Conservation (phyloP, 2,329 filamentous ascomycete species). For the Sclerotinia borealis region DNA sequence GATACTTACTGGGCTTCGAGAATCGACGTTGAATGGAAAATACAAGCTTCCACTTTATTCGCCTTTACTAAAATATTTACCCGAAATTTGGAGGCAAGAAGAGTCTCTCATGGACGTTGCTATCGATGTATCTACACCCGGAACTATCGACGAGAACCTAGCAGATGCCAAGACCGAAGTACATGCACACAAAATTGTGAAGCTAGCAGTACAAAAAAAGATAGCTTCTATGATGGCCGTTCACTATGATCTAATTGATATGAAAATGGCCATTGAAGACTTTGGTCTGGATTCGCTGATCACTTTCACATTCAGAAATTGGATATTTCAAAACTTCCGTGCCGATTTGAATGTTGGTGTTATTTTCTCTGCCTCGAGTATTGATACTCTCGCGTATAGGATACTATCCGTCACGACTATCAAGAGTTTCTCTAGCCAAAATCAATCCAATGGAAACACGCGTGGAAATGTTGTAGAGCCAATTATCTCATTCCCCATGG, state of each 20-base stretch:
- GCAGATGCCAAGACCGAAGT: background rate
- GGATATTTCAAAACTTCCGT: background rate
- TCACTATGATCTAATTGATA: background rate
- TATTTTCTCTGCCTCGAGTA: background rate
- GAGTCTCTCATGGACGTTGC: background rate
- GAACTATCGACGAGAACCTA: background rate
- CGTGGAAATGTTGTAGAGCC: background rate
- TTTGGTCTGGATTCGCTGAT: conserved; percentile 1
- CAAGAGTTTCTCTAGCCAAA: background rate
- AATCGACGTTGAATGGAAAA: background rate
- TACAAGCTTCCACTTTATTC: background rate
- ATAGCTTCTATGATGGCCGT: background rate
- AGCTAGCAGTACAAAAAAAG: background rate
- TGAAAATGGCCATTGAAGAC: background rate
- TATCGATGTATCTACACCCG: background rate
- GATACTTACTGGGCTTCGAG: background rate
- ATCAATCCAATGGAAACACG: too few species aligned
- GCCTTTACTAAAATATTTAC: background rate
- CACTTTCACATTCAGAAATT: background rate
- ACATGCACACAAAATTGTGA: background rate
- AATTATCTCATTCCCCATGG: background rate
- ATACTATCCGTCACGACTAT: background rate
- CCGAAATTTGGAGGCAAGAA: background rate
- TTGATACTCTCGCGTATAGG: background rate
- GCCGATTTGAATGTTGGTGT: background rate